Evolutionary conservation across 805 yeast genomes (phyloP), one percentile per base, ranked within the genome.

Genomic region (Candida succiphila): DNA sequence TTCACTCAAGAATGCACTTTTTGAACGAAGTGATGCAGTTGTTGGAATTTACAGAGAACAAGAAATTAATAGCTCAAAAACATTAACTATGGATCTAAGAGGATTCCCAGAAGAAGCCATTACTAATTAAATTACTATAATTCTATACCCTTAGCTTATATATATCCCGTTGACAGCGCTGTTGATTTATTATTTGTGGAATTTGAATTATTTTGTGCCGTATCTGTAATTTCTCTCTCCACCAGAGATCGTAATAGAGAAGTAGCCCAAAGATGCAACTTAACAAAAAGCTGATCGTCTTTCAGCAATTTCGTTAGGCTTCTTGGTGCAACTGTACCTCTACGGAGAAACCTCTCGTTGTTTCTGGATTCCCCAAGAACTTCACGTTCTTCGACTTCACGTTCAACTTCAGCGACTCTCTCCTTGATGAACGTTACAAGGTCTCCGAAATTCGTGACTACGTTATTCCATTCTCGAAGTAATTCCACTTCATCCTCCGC

Each of bases 1-100:
- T 40, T 82, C 95, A 29, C 69, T 92, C 56, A 92, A 89, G 58
- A 86, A 81, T 47, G 72, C 84, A 2, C 64, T 92, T 49, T 92
- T 82, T 56, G 95, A 88, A 50, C 75, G 76, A 46, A 83, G 95
- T 7, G 95, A 86, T 49, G 78, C 95, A 0, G 64, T 92, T 37
- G 95, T 92, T 5, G 98, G 98, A 22, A 88, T 92, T 32, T 88
- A 84, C 60, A 68, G 94, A 41, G 92, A 83, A 38, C 94, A 82
- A 45, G 58, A 61, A 7, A 72, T 75, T 33, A 84, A 82, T 46
- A 69, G 85, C 31, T 81, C 94, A 4, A 73, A 67, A 43, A 77
- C 86, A 2, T 63, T 85, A 20, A 82, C 92, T 0, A 54, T 85
- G 37, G 89, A 85, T 50, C 64, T 85, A 46, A 65, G 78, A 38